phyloP scores from a whole-genome alignment of 2,329 filamentous ascomycete species.

The Neofusicoccum ribis region DNA sequence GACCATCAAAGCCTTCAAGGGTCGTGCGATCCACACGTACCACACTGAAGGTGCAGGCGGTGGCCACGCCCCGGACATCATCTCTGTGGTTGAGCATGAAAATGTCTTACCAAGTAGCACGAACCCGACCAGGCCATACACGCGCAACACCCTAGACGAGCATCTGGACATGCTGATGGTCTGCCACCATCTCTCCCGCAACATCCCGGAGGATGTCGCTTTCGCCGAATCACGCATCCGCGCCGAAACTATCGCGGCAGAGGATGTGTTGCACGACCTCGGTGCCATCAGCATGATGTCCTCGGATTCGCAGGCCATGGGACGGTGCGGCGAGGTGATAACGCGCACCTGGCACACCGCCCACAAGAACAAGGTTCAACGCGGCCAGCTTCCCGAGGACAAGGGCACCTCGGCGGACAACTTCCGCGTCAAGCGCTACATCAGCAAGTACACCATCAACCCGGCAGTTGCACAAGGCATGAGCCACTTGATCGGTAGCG shows the following conservation, averaged over 20 bases:
- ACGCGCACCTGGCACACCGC: constrained; percentile 95
- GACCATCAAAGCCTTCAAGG: constrained; percentile 81
- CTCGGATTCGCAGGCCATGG: constrained; percentile 95
- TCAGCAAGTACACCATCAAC: constrained; percentile 96
- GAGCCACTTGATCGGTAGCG: constrained; percentile 78
- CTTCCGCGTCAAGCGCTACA: constrained; percentile 85
- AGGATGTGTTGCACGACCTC: constrained; percentile 92
- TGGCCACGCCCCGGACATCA: constrained; percentile 94
- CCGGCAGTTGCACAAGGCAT: constrained; percentile 90
- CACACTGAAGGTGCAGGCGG: constrained; percentile 95
- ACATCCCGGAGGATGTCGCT: constrained; percentile 93
- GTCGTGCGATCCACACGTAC: constrained; percentile 91
- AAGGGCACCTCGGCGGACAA: constrained; percentile 80
- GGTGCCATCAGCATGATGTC: constrained; percentile 98
- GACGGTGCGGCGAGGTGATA: constrained; percentile 90
- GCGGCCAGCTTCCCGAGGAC: constrained; percentile 75
- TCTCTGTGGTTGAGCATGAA: constrained; percentile 82
- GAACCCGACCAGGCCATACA: constrained; percentile 89
- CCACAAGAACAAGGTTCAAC: constrained; percentile 91
- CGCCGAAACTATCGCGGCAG: constrained; percentile 92
- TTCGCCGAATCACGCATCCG: constrained; percentile 95
- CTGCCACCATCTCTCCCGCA: constrained; percentile 87
- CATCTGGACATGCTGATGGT: constrained; percentile 99
- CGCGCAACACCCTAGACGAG: constrained; percentile 89
- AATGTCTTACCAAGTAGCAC: constrained; percentile 91